These are phyloP conservation scores for Mycena capillaripes DNA, from an alignment of 768 basidiomycete species.

Conservation along the genomic window DNA sequence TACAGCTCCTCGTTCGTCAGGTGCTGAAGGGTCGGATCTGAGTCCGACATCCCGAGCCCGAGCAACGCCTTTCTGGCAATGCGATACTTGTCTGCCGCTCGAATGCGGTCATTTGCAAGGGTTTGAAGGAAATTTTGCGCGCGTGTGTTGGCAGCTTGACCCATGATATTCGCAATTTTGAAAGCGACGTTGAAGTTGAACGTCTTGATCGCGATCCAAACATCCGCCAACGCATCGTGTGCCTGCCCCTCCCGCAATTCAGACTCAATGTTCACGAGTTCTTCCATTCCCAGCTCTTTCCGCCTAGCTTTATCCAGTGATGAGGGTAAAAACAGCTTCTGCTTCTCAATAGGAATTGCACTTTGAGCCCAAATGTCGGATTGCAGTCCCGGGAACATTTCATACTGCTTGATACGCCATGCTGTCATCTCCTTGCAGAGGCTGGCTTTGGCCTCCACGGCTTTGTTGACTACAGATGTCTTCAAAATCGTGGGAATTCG, in stretches of 20 bases:
- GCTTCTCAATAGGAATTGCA: neutral
- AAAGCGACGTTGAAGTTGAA: neutral
- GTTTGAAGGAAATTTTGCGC: neutral
- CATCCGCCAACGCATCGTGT: neutral
- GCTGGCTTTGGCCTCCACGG: neutral
- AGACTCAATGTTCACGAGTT: neutral
- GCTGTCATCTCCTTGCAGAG: neutral
- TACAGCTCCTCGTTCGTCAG: constrained; percentile 35
- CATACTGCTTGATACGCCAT: neutral
- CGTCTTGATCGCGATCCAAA: neutral
- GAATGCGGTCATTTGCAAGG: neutral
- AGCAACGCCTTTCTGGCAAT: neutral
- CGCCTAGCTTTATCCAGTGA: neutral
- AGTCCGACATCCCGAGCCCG: neutral
- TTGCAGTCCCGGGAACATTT: neutral
- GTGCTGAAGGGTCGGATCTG: constrained; percentile 30
- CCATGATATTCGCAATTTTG: neutral
- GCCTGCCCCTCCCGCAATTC: constrained; percentile 1
- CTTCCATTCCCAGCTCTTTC: no score
- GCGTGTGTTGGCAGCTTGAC: neutral
- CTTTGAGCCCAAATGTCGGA: neutral
- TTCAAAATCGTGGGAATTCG: neutral
- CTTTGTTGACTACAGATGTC: neutral
- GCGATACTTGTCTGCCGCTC: neutral
- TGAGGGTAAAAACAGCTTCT: neutral